Base-by-base conservation (phyloP, 352 stramenopile species). In the Globisporangium canariense region DNA sequence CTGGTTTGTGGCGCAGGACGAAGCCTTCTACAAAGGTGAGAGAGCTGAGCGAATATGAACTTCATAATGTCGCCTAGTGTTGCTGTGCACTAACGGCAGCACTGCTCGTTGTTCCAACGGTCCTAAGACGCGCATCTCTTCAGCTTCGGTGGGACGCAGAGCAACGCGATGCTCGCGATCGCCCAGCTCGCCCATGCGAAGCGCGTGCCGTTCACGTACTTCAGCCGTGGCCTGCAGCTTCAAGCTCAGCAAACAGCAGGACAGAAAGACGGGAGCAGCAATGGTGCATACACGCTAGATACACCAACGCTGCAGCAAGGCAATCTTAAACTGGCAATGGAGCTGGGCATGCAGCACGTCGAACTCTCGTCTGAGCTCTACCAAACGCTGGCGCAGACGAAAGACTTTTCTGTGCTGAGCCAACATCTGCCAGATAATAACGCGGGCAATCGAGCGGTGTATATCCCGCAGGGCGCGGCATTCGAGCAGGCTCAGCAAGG, bases 121-220 rank as follows among this genome's bases (percentile, higher is more conserved):
- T 11, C 45, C 14, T 46, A 45, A 71, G 70, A 81, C 30, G 64
- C 71, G 8, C 83, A 93, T 57, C 57, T 96, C 28, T 66, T 89
- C 43, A 96, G 85, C 71, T 94, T 79, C 58, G 87, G 87, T 18
- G 87, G 87, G 1, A 74, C 86, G 11, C 85, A 94, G 64, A 96
- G 87, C 66, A 96, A 96, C 60, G 87, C 87, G 41, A 96, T 96
- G 87, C 65, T 94, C 45, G 85, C 87, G 10, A 74, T 96, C 56
- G 87, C 87, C 7, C 87, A 96, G 65, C 58, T 96, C 38, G 83
- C 87, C n/a, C 71, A 89, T 51, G 68, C 68, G n/a, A 85, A 83
- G 69, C 54, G 51, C 43, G 75, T 91, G 25, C 85, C 87, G 14
- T 96, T 96, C 71, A 92, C 82, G n/a, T 96, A 96, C 60, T 93